Conservation (phyloP, 1,284 basidiomycete genomes). For the Boletus semigastroideus region DNA sequence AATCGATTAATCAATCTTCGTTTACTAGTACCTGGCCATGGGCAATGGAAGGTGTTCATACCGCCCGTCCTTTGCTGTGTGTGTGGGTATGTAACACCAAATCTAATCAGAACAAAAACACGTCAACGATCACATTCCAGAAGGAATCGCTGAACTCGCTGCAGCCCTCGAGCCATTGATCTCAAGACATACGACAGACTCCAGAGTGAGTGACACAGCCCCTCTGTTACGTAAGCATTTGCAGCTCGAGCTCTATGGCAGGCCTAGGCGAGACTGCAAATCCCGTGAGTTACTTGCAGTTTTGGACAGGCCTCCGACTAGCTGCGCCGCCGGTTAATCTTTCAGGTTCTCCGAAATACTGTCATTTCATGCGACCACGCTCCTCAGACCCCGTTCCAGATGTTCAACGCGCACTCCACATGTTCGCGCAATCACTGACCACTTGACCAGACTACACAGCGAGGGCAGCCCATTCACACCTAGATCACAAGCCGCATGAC, state of each 20-base stretch:
- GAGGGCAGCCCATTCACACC: conserved; percentile 28
- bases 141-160: not conserved
- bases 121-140: not conserved
- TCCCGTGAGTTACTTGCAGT: conserved; percentile 1
- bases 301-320: conserved; percentile 4
- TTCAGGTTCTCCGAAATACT: conserved; percentile 15
- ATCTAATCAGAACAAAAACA: not conserved
- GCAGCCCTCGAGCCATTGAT: too few species aligned
- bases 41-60: not conserved
- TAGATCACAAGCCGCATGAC: conserved; percentile 24
- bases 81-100: not conserved
- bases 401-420: conserved; percentile 34
- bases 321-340: conserved; percentile 15
- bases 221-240: conserved; percentile 13
- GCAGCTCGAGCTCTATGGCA: too few species aligned
- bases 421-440: conserved; percentile 31
- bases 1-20: not conserved
- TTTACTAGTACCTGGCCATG: too few species aligned
- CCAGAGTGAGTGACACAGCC: not conserved
- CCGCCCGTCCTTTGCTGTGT: not conserved
- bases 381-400: conserved; percentile 29
- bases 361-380: conserved; percentile 22
- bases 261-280: not conserved
- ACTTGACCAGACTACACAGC: conserved; percentile 28
- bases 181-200: too few species aligned